Evolutionary conservation across 2,329 filamentous ascomycete genomes (phyloP), one percentile per base, ranked within the genome.

Genomic region (Penicillium olsonii): DNA sequence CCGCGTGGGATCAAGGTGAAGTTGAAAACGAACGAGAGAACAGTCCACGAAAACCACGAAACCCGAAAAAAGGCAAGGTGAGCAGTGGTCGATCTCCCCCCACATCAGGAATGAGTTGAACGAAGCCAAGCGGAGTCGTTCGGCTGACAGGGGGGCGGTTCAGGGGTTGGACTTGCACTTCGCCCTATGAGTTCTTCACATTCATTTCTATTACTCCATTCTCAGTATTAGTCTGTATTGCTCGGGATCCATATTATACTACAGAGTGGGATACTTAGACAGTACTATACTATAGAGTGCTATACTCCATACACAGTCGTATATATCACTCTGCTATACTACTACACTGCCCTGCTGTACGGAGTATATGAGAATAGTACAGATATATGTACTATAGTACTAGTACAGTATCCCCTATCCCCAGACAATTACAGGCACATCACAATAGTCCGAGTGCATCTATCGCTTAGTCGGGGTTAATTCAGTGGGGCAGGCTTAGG

Each of bases 101-200:
- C 56, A 58, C 55, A 59, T 56, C 42, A 45, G 53, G 54, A 53
- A 52, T 57, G 42, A 42, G 49, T 54, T 54, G 47, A 48, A 48
- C 18, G 44, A 19, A 34, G 12, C 29, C 38, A 38, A 56, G 57
- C 51, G 58, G 56, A 59, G 54, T 56, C 47, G 35, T 27, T 42
- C 40, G 53, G 31, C 37, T 59, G 54, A 57, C 55, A 59, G 49
- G 55, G n/a, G 55, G 56, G 50, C 44, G 56, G 56, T 59, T 61
- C 58, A 61, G 58, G 58, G 58, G 58, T 59, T 59, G 51, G 37
- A 50, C 46, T 41, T n/a, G n/a, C n/a, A n/a, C n/a, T n/a, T n/a
- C n/a, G n/a, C n/a, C n/a, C 52, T 57, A 57, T 48, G 14, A 49
- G 47, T 18, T 42, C 42, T 19, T 44, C 42, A 17, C 20, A 37